phyloP scores from a whole-genome alignment of 2,329 filamentous ascomycete genomes.

The Apiospora aurea region DNA sequence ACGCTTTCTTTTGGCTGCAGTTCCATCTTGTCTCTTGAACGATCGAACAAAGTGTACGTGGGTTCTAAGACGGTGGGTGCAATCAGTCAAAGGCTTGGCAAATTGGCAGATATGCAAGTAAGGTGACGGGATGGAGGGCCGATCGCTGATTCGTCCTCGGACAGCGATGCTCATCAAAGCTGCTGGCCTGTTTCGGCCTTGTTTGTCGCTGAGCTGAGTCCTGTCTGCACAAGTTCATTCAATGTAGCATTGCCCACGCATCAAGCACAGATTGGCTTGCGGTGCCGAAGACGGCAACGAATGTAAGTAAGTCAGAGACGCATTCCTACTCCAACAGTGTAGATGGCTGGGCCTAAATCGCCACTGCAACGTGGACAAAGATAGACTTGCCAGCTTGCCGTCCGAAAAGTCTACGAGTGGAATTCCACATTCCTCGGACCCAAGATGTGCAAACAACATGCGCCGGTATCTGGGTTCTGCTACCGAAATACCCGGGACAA shows the following conservation, averaged over 20 bases:
- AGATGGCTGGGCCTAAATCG: slow-evolving; percentile 2
- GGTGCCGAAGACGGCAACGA: neutral
- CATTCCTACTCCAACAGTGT: neutral
- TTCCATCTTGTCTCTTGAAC: neutral
- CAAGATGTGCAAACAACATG: neutral
- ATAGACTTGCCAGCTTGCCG: neutral
- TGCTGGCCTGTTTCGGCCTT: slow-evolving; percentile 7
- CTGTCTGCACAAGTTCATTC: slow-evolving; percentile 8
- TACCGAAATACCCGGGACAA: neutral
- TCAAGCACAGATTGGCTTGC: neutral
- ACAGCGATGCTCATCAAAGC: neutral
- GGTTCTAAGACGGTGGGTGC: neutral
- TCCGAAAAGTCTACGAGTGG: neutral
- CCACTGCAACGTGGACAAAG: slow-evolving; percentile 17
- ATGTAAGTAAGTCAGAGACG: neutral
- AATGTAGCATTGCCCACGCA: neutral
- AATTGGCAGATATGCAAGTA: slow-evolving; percentile 6
- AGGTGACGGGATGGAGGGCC: neutral
- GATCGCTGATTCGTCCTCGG: slow-evolving; percentile 11
- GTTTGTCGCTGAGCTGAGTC: slow-evolving; percentile 1
- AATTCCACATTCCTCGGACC: neutral
- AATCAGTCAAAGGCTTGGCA: neutral
- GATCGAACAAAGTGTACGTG: neutral
- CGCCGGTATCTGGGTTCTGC: neutral
- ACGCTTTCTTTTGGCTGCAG: neutral